Evolutionary conservation across 192 early-diverging fungal genomes (phyloP).

Genomic region (Podila epigama): DNA sequence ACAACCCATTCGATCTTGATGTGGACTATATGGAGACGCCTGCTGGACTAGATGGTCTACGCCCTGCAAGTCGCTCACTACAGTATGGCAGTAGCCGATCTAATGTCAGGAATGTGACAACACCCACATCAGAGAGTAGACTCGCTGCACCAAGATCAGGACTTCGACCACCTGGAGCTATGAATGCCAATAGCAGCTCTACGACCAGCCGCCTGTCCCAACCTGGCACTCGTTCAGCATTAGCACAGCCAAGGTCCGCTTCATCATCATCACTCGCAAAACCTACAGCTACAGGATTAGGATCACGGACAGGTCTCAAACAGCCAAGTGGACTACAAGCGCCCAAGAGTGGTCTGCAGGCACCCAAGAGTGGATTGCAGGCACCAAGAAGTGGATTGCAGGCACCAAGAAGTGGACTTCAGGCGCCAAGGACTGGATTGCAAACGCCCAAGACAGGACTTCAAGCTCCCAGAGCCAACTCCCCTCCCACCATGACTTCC

Average conservation of each 20-base stretch:
- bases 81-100: neutral
- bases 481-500: too few species aligned
- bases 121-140: neutral
- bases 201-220: conserved; percentile 12
- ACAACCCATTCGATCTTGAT: conserved; percentile 37
- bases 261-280: too few species aligned
- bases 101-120: conserved; percentile 14
- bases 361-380: conserved; percentile 14
- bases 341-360: neutral
- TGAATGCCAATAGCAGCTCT: conserved; percentile 1
- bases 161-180: conserved; percentile 4
- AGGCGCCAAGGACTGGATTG: conserved; percentile 15
- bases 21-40: conserved; percentile 27
- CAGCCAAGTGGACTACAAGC: neutral
- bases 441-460: conserved; percentile 19
- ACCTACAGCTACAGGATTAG: too few species aligned
- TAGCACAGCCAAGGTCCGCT: conserved; percentile 17
- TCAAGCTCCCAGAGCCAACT: neutral
- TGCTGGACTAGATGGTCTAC: conserved; percentile 2
- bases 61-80: neutral
- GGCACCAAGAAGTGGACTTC: conserved; percentile 13
- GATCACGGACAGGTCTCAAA: too few species aligned
- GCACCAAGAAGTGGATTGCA: conserved; percentile 15
- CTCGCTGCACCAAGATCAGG: conserved; percentile 9
- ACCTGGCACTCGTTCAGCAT: conserved; percentile 20